Conservation (phyloP, 208 protist species). For the Kentomonas sorsogonicus region DNA sequence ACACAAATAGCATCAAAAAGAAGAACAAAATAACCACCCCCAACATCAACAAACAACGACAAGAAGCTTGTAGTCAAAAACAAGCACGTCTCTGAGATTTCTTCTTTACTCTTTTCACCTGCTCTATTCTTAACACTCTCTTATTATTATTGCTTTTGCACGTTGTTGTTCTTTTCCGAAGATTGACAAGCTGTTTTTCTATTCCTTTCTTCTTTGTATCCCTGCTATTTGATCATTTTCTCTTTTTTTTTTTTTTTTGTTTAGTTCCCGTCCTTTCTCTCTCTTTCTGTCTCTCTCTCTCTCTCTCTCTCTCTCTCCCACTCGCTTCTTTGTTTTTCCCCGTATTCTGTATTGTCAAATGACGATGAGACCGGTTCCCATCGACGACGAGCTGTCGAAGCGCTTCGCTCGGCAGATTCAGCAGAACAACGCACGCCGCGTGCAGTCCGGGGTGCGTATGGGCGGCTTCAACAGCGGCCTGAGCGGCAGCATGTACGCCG, state of each 20-base stretch:
- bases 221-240: not conserved
- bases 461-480: slow-evolving; percentile 30
- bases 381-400: too few species aligned
- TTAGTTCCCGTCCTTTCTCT: slow-evolving; percentile 2
- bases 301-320: slow-evolving; percentile 5
- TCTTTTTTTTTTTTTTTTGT: slow-evolving; percentile 5
- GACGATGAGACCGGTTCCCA: not conserved
- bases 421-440: not conserved
- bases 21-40: not conserved
- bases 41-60: too few species aligned
- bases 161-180: not conserved
- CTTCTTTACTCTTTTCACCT: not conserved
- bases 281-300: not conserved
- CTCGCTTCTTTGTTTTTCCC: not conserved
- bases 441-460: too few species aligned
- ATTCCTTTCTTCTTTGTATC: not conserved
- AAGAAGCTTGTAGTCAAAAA: not conserved
- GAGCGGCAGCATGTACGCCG: slow-evolving; percentile 43
- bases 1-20: not conserved
- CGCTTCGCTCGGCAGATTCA: not conserved
- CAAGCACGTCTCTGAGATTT: not conserved
- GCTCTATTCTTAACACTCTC: not conserved
- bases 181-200: not conserved
- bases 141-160: not conserved
- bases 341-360: not conserved